Percentiles rank a stretch among this genome's conserved stretches.
These are phyloP conservation scores for Psilocybe azurescens DNA, from an alignment of 768 basidiomycete species.

Conservation along the genomic window DNA sequence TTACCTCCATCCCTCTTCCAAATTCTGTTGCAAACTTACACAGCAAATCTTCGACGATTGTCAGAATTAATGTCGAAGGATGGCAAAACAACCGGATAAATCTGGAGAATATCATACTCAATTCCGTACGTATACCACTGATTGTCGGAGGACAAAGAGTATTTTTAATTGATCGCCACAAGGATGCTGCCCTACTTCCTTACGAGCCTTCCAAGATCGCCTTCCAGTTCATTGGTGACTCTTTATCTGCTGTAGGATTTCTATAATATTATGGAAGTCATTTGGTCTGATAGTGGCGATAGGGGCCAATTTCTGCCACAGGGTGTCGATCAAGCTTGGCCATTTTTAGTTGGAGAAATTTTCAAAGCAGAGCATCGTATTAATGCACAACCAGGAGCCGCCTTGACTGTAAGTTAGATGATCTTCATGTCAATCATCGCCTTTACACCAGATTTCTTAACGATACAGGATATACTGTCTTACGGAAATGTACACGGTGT, in stretches of 20 bases:
- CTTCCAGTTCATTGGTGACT: conserved; percentile 66
- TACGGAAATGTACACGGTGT: conserved; percentile 60
- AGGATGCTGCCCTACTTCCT: conserved; percentile 52
- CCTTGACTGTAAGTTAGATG: conserved; percentile 41
- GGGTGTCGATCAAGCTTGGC: conserved; percentile 64
- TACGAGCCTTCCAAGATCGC: conserved; percentile 49
- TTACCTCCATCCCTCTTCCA: conserved; percentile 47
- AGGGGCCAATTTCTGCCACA: conserved; percentile 61
- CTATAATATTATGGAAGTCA: not conserved
- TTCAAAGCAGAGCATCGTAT: conserved; percentile 59
- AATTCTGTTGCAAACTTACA: conserved; percentile 28
- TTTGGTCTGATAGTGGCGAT: not conserved
- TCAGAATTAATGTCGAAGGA: conserved; percentile 57
- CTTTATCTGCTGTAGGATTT: conserved; percentile 53
- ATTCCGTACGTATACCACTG: conserved; percentile 36
- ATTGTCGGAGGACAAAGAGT: not conserved
- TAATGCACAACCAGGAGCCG: conserved; percentile 59
- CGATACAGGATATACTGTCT: conserved; percentile 49
- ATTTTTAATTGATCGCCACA: not conserved
- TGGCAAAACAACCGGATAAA: conserved; percentile 67
- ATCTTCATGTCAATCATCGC: not conserved
- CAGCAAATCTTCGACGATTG: conserved; percentile 27
- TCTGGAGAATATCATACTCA: conserved; percentile 50
- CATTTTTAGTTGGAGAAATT: conserved; percentile 52
- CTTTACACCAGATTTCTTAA: not conserved